Base-by-base conservation (phyloP, 306 rosid species). In the Citrullus colocynthis region DNA sequence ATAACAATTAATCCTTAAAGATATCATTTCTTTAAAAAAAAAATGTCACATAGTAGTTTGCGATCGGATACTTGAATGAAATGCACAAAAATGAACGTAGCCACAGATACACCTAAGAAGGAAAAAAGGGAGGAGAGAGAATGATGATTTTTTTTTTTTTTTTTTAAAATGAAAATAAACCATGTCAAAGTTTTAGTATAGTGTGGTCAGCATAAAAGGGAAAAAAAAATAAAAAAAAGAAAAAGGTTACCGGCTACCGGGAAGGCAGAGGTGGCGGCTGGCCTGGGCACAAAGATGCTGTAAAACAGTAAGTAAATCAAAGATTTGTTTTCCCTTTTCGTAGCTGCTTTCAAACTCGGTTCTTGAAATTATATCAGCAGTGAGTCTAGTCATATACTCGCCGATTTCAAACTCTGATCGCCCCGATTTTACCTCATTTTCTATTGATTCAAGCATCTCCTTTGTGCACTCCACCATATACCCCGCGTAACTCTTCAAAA, bases 391-490 rank as follows among this genome's bases (percentile, higher is more conserved):
- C 90, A 92, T 82, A 79, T 83, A 88, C 70, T 92, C 86, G 1
- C 93, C 87, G 51, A 96, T 96, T 81, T 96, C 99, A 45, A 96
- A 85, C 83, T 92, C 98, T 0, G 14, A 82, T 56, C 78, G 52
- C 7, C 94, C 93, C 37, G 42, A 65, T 20, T 83, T 83, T 0
- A 87, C 78, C 69, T 81, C 91, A 16, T 87, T 87, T 80, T 83
- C 39, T 9, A 96, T 85, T 67, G 96, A 85, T 76, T 86, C 85
- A 49, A 96, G 86, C 92, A 88, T 87, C 86, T 89, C 88, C 57
- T 80, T 85, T 49, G 99, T 96, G 88, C 93, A 96, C 78, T 91
- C 97, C 85, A 92, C 97, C 99, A 96, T 96, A 78, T 89, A 80
- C 24, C 96, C 98, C 11, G 89, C 97, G 81, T 91, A 96, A 75